Evolutionary conservation across 306 rosid genomes (phyloP).

Genomic region (Calophaca sinica): DNA sequence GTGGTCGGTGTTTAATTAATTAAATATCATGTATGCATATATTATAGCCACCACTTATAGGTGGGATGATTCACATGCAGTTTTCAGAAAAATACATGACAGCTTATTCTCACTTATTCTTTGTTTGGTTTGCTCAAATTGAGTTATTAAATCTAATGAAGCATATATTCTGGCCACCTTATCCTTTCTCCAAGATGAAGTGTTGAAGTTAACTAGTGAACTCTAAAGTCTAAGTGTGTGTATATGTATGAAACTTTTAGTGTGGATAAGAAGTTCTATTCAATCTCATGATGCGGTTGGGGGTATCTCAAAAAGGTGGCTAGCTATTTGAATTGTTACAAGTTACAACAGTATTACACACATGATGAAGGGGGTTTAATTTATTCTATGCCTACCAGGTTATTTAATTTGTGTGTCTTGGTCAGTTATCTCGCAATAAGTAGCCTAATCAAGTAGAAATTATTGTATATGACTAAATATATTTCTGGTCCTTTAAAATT

Average conservation of each 20-base stretch:
- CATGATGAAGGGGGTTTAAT: background rate
- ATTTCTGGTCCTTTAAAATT: no score
- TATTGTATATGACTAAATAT: no score
- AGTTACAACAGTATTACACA: no score
- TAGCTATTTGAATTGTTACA: no score
- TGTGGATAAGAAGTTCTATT: conserved; percentile 31
- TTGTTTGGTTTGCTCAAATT: conserved; percentile 34
- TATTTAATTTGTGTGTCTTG: no score
- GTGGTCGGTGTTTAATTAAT: conserved; percentile 44
- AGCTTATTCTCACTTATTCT: conserved; percentile 41
- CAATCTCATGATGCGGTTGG: conserved; percentile 25
- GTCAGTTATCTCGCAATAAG: no score
- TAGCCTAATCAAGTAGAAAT: no score
- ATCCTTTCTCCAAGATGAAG: conserved; percentile 25
- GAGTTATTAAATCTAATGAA: conserved; percentile 22
- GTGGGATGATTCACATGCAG: conserved; percentile 43
- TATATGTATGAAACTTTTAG: background rate
- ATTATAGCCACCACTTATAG: conserved; percentile 14
- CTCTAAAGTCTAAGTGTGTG: background rate
- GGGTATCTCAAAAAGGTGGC: conserved; percentile 11
- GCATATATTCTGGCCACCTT: conserved; percentile 46
- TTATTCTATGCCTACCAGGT: no score
- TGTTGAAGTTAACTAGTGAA: conserved; percentile 9
- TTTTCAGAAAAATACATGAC: conserved; percentile 42
- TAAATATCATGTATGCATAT: conserved; percentile 4